Base-by-base conservation (phyloP, 768 basidiomycete genomes). In the Xerocomellus amylosporus region DNA sequence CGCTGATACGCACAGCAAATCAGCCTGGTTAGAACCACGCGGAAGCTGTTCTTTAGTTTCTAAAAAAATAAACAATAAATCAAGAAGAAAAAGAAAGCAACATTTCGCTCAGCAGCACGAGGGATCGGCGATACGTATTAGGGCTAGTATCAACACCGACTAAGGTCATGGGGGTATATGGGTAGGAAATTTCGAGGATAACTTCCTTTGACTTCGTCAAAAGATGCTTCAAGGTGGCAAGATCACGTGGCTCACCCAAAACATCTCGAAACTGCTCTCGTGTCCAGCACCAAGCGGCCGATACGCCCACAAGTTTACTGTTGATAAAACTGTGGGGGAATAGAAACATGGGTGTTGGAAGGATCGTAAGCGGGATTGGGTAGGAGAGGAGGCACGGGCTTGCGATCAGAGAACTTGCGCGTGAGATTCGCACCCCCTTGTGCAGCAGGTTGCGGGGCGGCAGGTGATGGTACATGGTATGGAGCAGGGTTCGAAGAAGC, bases 371-470 rank as follows among this genome's bases (percentile, higher is more conserved):
- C 30, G 0, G 65, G 60, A 19, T 46, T 28, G 13, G 60, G 63
- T 1, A 67, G 36, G 49, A 71, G 61, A 10, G 65, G 65, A 24
- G 71, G 70, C 13, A 71, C 70, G 4, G 70, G 71, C 46, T 71
- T 71, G 31, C 70, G 70, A 49, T 71, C 59, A 10, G 70, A 71
- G n/a, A 58, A 71, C 31, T 71, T 71, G 60, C 70, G 71, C 9
- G 62, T 65, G n/a, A 71, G 61, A 45, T 64, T 72, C 26, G 71
- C 67, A 36, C 69, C 71, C 1, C 69, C 59, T 13, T 65, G 60
- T 26, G 37, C 59, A 2, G 43, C 39, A 3, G 62, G 47, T 26
- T 60, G 63, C 12, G 58, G 48, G 19, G 39, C 10, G 3, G 56
- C 10, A 42, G 59, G 53, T 4, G 67, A 49, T 2, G 67, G 48